phyloP scores from a whole-genome alignment of 208 protist genomes.

The Crithidia expoeki region DNA sequence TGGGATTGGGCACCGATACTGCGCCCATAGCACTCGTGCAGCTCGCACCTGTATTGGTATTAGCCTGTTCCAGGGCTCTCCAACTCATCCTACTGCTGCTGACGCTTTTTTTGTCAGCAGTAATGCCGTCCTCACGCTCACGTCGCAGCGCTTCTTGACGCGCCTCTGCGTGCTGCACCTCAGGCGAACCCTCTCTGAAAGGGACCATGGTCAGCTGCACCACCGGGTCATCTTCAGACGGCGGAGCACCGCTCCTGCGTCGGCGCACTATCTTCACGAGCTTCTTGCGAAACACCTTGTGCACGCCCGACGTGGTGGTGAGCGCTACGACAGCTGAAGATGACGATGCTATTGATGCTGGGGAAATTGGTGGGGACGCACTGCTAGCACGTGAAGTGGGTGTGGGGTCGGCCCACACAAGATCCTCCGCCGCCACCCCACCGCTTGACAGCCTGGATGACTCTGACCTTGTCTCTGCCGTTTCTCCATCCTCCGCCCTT shows the following conservation, averaged over 20 bases:
- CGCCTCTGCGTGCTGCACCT: constrained; percentile 12
- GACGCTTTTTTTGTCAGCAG: neutral
- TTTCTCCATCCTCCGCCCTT: no score
- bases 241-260: constrained; percentile 20
- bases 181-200: constrained; percentile 24
- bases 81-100: no score
- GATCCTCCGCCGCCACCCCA: constrained; percentile 27
- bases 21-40: constrained; percentile 11
- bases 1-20: neutral
- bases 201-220: constrained; percentile 44
- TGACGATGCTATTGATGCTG: neutral
- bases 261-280: constrained; percentile 52
- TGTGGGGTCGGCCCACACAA: constrained; percentile 23
- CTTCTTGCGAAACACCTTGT: constrained; percentile 62
- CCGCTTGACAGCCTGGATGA: constrained; percentile 23
- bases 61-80: no score
- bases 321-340: neutral
- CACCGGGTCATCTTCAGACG: constrained; percentile 48
- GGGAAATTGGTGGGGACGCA: constrained; percentile 6
- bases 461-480: neutral
- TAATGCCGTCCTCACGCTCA: neutral
- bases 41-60: neutral
- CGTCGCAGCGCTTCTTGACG: neutral
- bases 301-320: constrained; percentile 5
- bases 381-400: constrained; percentile 1